A percentile compares a stretch with the other conserved stretches of the same genome.
These are phyloP conservation scores for Orbilia quercus DNA, from an alignment of 2,329 filamentous ascomycete species.

Conservation along the genomic window DNA sequence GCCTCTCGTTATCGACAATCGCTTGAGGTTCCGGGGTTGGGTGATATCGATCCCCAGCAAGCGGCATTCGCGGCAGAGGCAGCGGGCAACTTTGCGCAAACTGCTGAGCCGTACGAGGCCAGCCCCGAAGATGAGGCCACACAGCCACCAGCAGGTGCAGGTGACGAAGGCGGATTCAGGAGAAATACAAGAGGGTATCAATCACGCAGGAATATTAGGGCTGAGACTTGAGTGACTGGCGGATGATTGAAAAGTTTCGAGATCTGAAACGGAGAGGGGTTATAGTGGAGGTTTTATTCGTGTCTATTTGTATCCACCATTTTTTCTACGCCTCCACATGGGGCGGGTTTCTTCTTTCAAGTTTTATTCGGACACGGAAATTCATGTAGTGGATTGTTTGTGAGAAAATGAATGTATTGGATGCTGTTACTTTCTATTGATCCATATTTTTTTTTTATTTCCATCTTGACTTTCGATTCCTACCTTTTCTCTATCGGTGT, in stretches of 20 bases:
- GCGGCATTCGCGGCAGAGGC: constrained; percentile 66
- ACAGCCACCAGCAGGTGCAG: constrained; percentile 60
- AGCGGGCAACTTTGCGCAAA: constrained; percentile 60
- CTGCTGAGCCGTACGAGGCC: constrained; percentile 60
- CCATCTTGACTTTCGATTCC: background rate
- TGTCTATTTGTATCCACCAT: constrained; percentile 1
- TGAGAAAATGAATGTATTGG: constrained; percentile 26
- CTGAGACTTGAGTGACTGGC: constrained; percentile 76
- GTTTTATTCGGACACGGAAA: constrained; percentile 13
- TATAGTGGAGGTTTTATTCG: background rate
- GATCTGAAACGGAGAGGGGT: background rate
- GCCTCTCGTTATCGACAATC: constrained; percentile 43
- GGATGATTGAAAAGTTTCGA: constrained; percentile 71
- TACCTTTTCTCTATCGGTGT: background rate
- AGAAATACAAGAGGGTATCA: constrained; percentile 52
- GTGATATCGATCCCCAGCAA: constrained; percentile 60
- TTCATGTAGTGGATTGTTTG: constrained; percentile 38
- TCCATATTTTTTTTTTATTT: constrained; percentile 22
- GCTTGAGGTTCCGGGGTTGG: constrained; percentile 43
- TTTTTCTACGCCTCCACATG: constrained; percentile 4
- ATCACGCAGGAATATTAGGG: constrained; percentile 30
- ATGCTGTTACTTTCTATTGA: constrained; percentile 5
- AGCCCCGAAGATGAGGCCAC: constrained; percentile 57
- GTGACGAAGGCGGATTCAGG: constrained; percentile 48
- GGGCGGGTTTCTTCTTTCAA: constrained; percentile 14